Conservation (phyloP, 192 early-diverging fungal genomes). For the Gaertneriomyces sp. region DNA sequence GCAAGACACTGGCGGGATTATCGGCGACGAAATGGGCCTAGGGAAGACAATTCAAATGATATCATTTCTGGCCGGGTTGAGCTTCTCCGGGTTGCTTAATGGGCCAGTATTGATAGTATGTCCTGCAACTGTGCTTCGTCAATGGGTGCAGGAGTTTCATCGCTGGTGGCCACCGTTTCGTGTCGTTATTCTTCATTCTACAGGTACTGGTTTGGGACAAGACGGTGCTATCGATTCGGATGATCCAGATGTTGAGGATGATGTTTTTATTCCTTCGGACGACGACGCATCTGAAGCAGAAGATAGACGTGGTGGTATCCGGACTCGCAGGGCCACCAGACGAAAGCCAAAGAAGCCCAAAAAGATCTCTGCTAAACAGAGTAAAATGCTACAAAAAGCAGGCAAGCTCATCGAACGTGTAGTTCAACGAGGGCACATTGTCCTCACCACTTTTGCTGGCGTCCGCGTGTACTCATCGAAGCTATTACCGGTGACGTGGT, state of each 20-base stretch:
- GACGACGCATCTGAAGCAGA: conserved; percentile 29
- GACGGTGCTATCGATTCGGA: conserved; percentile 15
- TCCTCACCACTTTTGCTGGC: conserved; percentile 86
- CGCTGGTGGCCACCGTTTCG: conserved; percentile 75
- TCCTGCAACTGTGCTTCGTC: conserved; percentile 53
- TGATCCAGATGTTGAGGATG: conserved; percentile 27
- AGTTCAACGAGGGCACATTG: conserved; percentile 62
- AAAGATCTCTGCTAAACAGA: conserved; percentile 36
- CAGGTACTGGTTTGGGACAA: conserved; percentile 68
- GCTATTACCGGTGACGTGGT: conserved; percentile 74
- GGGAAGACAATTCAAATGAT: conserved; percentile 94
- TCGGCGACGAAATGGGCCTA: conserved; percentile 94
- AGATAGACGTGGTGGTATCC: conserved; percentile 8
- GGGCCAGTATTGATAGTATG: conserved; percentile 65
- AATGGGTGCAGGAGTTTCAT: conserved; percentile 63
- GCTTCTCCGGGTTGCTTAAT: conserved; percentile 64
- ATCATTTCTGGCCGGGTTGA: conserved; percentile 75
- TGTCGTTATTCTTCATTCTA: conserved; percentile 85
- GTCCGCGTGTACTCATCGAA: conserved; percentile 67
- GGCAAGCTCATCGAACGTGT: conserved; percentile 44
- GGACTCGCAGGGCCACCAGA: conserved; percentile 22
- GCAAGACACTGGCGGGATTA: conserved; percentile 84
- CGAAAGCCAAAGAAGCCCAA: conserved; percentile 16
- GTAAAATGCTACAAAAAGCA: conserved; percentile 40
- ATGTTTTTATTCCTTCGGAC: conserved; percentile 15